Conservation (phyloP, 371 early-diverging fungal genomes). For the Choanephora cucurbitarum region DNA sequence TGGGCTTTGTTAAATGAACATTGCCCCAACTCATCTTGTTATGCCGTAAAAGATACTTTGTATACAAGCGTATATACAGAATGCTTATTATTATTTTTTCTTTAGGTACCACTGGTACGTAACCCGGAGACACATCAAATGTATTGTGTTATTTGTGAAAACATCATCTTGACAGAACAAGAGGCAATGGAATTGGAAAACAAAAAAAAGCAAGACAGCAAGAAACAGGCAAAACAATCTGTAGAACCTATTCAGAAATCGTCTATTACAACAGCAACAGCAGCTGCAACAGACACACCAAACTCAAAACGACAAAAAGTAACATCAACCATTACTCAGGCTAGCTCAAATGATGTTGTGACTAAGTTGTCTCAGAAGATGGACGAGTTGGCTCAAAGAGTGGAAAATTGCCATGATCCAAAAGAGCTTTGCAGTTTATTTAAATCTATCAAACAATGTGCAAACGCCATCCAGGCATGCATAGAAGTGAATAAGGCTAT, state of each 20-base stretch:
- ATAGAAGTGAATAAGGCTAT: conserved; percentile 9
- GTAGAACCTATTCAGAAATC: neutral
- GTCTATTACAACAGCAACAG: neutral
- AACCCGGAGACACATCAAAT: conserved; percentile 57
- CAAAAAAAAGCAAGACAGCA: conserved; percentile 6
- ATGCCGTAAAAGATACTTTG: conserved; percentile 52
- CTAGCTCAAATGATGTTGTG: conserved; percentile 2
- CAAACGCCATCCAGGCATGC: conserved; percentile 35
- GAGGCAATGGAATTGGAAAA: conserved; percentile 12
- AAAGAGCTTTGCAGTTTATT: conserved; percentile 25
- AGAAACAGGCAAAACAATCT: neutral
- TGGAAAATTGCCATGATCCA: conserved; percentile 24
- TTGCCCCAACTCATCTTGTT: conserved; percentile 61
- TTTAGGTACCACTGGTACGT: conserved; percentile 63
- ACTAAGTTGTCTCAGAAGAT: conserved; percentile 19
- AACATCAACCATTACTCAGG: neutral
- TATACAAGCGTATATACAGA: too few species aligned
- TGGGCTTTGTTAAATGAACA: conserved; percentile 74
- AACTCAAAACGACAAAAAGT: conserved; percentile 17
- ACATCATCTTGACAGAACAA: conserved; percentile 33
- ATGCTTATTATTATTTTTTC: too few species aligned
- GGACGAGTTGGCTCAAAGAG: conserved; percentile 23
- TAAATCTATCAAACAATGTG: conserved; percentile 35
- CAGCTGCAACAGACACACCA: neutral
- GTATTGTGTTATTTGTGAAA: conserved; percentile 70